Conservation (phyloP, 1,284 basidiomycete genomes). For the Cutaneotrichosporon dermatis region DNA sequence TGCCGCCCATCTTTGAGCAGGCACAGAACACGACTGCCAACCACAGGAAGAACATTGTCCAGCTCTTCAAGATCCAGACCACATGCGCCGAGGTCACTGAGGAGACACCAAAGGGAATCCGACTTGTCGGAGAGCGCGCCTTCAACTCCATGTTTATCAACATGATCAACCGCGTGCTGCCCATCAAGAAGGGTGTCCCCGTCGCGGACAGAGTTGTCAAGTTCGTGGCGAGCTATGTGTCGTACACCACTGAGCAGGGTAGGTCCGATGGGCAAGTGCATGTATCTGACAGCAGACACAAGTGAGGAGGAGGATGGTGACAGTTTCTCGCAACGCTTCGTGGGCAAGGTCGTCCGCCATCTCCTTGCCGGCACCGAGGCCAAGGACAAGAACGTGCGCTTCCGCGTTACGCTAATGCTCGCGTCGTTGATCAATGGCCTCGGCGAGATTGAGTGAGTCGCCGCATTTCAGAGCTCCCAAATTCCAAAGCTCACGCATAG, state of each 20-base stretch:
- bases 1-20: slow-evolving; percentile 71
- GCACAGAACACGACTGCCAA: slow-evolving; percentile 77
- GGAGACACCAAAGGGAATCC: slow-evolving; percentile 53
- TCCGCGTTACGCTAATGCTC: slow-evolving; percentile 72
- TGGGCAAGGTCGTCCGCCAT: slow-evolving; percentile 67
- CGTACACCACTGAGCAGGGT: slow-evolving; percentile 76
- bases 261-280: slow-evolving; percentile 28
- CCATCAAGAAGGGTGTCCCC: slow-evolving; percentile 76
- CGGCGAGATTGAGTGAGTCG: slow-evolving; percentile 74
- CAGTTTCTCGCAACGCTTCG: slow-evolving; percentile 68
- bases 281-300: slow-evolving; percentile 32
- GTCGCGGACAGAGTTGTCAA: slow-evolving; percentile 77
- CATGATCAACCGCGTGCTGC: slow-evolving; percentile 66
- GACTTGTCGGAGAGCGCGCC: slow-evolving; percentile 69
- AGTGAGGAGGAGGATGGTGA: slow-evolving; percentile 64
- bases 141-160: slow-evolving; percentile 73
- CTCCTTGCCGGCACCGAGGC: slow-evolving; percentile 77
- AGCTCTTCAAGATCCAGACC: slow-evolving; percentile 74
- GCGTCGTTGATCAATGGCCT: slow-evolving; percentile 73
- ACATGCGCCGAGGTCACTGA: slow-evolving; percentile 62
- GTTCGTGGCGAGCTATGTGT: slow-evolving; percentile 78
- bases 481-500: slow-evolving; percentile 49
- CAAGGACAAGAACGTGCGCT: slow-evolving; percentile 84
- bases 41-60: slow-evolving; percentile 86
- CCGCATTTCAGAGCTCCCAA: too few relatives aligned